Evolutionary conservation across 1,139 yeast species (phyloP), one percentile per base, ranked within the genome.

Genomic region (Saccharomyces uvarum): DNA sequence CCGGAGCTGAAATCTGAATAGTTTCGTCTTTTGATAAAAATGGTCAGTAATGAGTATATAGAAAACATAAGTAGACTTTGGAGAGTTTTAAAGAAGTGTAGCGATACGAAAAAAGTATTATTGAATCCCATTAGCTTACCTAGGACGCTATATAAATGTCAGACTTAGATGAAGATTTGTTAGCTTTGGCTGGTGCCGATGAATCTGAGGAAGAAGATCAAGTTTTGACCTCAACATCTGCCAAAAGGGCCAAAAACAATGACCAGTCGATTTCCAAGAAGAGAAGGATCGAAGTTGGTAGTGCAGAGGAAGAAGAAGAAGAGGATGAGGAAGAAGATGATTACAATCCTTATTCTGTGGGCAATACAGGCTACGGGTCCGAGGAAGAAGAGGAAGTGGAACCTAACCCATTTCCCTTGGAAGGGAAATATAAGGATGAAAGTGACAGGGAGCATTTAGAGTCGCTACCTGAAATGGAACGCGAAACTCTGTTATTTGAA

Each of bases 401-500:
- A 54, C 66, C 75, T 53, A 79, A 86, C 61, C 99, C 98, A 6
- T 93, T 91, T 69, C 99, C 99, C 2, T 73, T 93, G 56, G 97
- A 90, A 68, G 96, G 96, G 14, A 89, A 89, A 66, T 93, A 84
- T 74, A 87, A 83, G 65, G 87, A 90, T 70, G 96, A 84, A 56
- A 77, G 75, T 7, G 99, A 95, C 71, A 78, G 89, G 57, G 83
- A 75, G 4, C 68, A 75, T 52, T 75, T 93, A 60, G 83, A 85
- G 65, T 77, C 78, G 1, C 79, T 93, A 83, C 95, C 93, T 57
- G 99, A 95, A 76, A 82, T 93, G 69, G 87, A 87, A 65, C 84
- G 98, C 66, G 99, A 93, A 75, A 84, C 88, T 63, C 81, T 89
- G 56, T 79, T 93, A 57, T 95, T 88, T 64, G 98, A 93, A 57